Evolutionary conservation across 352 stramenopile genomes (phyloP), one percentile per base, ranked within the genome.

Genomic region (Phytophthora cactorum): DNA sequence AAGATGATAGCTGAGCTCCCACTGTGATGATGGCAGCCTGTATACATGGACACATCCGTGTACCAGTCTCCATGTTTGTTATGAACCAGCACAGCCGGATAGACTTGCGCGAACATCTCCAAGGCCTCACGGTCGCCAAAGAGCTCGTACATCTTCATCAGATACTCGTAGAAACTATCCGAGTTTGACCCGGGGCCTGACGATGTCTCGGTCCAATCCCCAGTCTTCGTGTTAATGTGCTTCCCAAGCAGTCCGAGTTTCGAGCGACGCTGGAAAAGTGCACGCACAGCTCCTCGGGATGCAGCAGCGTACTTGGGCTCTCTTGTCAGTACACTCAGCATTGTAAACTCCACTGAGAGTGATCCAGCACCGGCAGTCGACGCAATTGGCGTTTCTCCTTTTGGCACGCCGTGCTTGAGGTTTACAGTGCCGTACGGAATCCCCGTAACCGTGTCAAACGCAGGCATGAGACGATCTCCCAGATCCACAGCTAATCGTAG

Each of bases 401-500:
- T 65, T 1, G 97, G 97, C 27, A 99, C 90, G 2, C 88, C 88
- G 6, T 70, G 49, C 4, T 92, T 70, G 14, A 99, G 63, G 71
- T 99, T 99, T 12, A 99, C 97, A 3, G 96, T 99, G 25, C 97
- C 97, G 70, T 96, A 99, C 15, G 98, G 97, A 72, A 99, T 99
- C 6, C 86, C 89, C 28, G 97, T 99, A 27, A 79, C 67, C 1
- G 97, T 99, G 41, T 98, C 73, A 79, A 99, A 99, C 39, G 98
- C 98, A 17, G 92, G 89, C 61, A 99, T 74, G 5, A 99, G 75
- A 3, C 98, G 90, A 31, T 98, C 84, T 2, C 86, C 98, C 49
- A 99, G 81, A 74, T 99, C 98, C 15, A 95, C 65, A 1, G 98
- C 97, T 31, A 99, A 81, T 14, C 68, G 44, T 34, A 99, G 76